phyloP scores from a whole-genome alignment of 768 basidiomycete species.

The Suillus lakei region DNA sequence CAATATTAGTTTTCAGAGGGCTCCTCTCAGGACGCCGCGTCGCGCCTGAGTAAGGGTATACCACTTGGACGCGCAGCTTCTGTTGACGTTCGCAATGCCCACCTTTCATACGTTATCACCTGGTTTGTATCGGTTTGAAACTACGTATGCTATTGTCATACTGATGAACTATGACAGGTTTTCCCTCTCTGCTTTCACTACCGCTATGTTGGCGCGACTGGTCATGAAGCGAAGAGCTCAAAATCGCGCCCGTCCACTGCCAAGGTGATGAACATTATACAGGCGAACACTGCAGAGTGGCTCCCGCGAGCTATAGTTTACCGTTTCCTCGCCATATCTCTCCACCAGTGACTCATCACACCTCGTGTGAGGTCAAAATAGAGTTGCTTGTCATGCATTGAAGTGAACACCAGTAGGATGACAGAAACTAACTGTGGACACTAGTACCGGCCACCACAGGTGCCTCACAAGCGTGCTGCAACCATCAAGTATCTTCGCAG shows the following conservation, averaged over 20 bases:
- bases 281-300: neutral
- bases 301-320: neutral
- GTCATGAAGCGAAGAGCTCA: slow-evolving; percentile 57
- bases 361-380: neutral
- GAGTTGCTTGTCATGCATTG: neutral
- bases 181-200: slow-evolving; percentile 83
- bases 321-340: neutral
- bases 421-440: neutral
- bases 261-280: slow-evolving; percentile 42
- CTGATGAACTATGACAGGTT: slow-evolving; percentile 59
- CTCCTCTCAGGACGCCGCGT: slow-evolving; percentile 73
- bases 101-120: slow-evolving; percentile 93
- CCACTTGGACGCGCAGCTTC: slow-evolving; percentile 85
- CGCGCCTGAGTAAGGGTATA: slow-evolving; percentile 66
- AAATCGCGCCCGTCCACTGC: slow-evolving; percentile 55
- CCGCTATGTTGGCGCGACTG: slow-evolving; percentile 78
- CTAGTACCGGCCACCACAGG: neutral
- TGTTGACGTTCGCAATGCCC: slow-evolving; percentile 91
- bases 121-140: slow-evolving; percentile 59
- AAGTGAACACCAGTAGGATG: too few species aligned
- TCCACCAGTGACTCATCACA: neutral
- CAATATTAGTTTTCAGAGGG: slow-evolving; percentile 61
- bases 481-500: neutral
- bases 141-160: slow-evolving; percentile 2
- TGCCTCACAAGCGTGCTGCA: neutral